These are phyloP conservation scores for Uncinocarpus reesii DNA, from an alignment of 2,329 filamentous ascomycete species.

Conservation along the genomic window DNA sequence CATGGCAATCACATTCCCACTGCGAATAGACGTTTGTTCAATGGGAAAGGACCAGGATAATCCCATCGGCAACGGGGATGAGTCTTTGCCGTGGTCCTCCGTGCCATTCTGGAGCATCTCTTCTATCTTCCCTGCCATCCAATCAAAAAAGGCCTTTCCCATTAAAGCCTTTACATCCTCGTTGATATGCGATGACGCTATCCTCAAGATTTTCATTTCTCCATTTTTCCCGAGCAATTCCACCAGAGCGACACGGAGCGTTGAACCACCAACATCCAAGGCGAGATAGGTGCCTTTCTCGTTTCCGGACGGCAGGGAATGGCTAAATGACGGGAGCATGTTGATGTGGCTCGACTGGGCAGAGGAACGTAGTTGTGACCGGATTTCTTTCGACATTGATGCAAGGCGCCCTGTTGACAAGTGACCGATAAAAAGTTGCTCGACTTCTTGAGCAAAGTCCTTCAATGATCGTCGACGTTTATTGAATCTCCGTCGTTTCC, in stretches of 20 bases:
- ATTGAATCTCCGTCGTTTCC: conserved; percentile 25
- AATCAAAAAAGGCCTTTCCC: conserved; percentile 53
- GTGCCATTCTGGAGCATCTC: conserved; percentile 40
- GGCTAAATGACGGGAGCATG: conserved; percentile 57
- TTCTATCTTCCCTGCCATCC: conserved; percentile 53
- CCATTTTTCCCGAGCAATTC: conserved; percentile 42
- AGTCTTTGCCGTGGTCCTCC: conserved; percentile 31
- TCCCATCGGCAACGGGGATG: conserved; percentile 44
- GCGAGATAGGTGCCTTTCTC: conserved; percentile 53
- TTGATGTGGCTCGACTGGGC: conserved; percentile 48
- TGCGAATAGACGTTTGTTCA: conserved; percentile 51
- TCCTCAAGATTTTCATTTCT: conserved; percentile 46
- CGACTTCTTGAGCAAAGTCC: conserved; percentile 32
- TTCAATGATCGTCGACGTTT: conserved; percentile 31
- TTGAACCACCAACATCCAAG: conserved; percentile 57
- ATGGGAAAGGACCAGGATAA: conserved; percentile 58
- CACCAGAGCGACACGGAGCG: conserved; percentile 52
- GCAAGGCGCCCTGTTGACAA: conserved; percentile 31
- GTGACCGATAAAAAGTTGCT: conserved; percentile 30
- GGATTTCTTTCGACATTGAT: conserved; percentile 37
- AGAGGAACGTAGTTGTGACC: conserved; percentile 45
- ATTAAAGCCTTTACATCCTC: conserved; percentile 45
- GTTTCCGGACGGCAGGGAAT: conserved; percentile 49
- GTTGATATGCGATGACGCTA: conserved; percentile 48
- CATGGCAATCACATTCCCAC: conserved; percentile 51